phyloP scores from a whole-genome alignment of 1,284 basidiomycete species.

The Apiotrichum veenhuisii region DNA sequence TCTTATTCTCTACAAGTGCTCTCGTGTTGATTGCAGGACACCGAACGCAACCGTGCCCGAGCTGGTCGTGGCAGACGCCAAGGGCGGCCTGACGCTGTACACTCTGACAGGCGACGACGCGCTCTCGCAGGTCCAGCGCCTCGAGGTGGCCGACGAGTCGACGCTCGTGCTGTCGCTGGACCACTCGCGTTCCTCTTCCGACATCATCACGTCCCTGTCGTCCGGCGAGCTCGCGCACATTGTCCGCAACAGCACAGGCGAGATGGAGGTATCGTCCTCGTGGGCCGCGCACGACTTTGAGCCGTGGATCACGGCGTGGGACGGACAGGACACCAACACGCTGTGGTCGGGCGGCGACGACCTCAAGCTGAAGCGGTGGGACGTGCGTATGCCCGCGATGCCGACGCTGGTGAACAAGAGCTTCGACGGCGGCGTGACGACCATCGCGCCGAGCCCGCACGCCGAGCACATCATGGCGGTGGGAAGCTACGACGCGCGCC shows the following conservation, averaged over 20 bases:
- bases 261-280: constrained; percentile 49
- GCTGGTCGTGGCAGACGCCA: constrained; percentile 74
- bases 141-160: constrained; percentile 60
- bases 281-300: constrained; percentile 94
- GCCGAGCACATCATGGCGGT: constrained; percentile 80
- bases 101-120: constrained; percentile 43
- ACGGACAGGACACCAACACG: constrained; percentile 71
- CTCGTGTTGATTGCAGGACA: not conserved
- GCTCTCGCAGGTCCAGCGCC: constrained; percentile 46
- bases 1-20: not conserved
- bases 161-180: constrained; percentile 79
- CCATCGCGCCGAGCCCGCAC: constrained; percentile 79
- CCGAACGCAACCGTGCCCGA: not conserved
- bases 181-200: constrained; percentile 40
- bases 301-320: constrained; percentile 89
- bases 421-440: constrained; percentile 90
- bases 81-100: constrained; percentile 67
- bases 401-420: constrained; percentile 71
- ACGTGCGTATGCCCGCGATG: constrained; percentile 63
- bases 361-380: constrained; percentile 85
- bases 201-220: constrained; percentile 72
- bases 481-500: constrained; percentile 81
- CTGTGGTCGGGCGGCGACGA: constrained; percentile 96
- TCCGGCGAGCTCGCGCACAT: constrained; percentile 67
- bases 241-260: constrained; percentile 50